Evolutionary conservation across 441 rosid species (phyloP), one percentile per base, ranked within the genome.

Genomic region (Jatropha multifida): DNA sequence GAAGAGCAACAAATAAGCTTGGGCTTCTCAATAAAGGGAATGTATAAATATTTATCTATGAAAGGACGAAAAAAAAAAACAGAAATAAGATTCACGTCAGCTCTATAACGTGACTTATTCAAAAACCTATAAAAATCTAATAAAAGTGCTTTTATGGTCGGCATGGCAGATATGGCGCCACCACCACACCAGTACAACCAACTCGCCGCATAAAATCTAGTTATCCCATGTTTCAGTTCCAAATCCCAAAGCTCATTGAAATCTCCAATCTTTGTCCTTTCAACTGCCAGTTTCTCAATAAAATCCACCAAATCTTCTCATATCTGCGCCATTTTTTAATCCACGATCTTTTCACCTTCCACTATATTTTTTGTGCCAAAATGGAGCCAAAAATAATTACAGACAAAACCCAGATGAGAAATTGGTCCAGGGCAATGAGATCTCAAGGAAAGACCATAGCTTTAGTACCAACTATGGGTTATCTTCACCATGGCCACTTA

Each of bases 401-500:
- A 49, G 89, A 85, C 23, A 93, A 95, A 62, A 79, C 77, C 13
- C 80, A 85, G 77, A 94, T 94, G 98, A 85, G 98, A 69, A 84
- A 78, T 71, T 95, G 99, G 98, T 86, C 97, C n/a, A 85, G 98
- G 72, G 41, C 72, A 51, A 76, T 81, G 85, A 83, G 97, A 77
- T 82, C 85, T 15, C 83, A 82, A 74, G 94, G 94, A 64, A 88
- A 87, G 81, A 85, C 83, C 67, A 85, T 95, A 14, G 93, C 90
- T 23, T 73, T 93, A 1, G 94, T 93, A 7, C 95, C 97, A 68
- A 92, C 96, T 8, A 95, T 93, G 98, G 99, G 99, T 65, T 95
- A 83, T 80, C 97, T 95, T 67, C 99, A 95, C 74, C 83, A 85
- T 65, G 98, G 96, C 67, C 99, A 95, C 81, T 72, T 95, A 48